These are phyloP conservation scores for Aspergillus unguis DNA, from an alignment of 2,329 filamentous ascomycete species.

Conservation along the genomic window DNA sequence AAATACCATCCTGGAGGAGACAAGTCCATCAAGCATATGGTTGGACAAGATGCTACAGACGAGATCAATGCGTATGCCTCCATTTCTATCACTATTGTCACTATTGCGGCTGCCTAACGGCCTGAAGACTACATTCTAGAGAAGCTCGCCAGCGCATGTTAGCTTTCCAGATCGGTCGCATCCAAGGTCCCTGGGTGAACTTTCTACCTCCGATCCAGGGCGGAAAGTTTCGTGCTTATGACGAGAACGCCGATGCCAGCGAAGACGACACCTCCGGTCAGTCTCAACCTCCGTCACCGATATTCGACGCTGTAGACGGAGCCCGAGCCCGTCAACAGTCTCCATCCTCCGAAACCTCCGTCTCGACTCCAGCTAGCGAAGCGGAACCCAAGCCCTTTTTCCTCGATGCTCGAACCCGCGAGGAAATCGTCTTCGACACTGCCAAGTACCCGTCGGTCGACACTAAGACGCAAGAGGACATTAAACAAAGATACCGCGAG, in stretches of 20 bases:
- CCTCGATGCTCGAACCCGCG: constrained; percentile 68
- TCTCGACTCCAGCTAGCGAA: constrained; percentile 25
- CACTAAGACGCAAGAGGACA: constrained; percentile 65
- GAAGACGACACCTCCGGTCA: constrained; percentile 46
- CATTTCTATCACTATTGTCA: constrained; percentile 1
- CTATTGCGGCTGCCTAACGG: constrained; percentile 14
- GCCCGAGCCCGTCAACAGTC: constrained; percentile 36
- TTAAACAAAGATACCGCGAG: constrained; percentile 77
- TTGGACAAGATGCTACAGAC: constrained; percentile 89
- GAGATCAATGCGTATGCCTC: constrained; percentile 78
- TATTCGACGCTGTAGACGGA: constrained; percentile 55
- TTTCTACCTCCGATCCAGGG: constrained; percentile 91
- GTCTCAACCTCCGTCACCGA: constrained; percentile 56
- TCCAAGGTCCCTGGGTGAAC: constrained; percentile 80
- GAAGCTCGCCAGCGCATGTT: constrained; percentile 75
- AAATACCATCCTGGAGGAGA: constrained; percentile 89
- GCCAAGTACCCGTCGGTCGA: constrained; percentile 80
- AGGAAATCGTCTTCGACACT: constrained; percentile 72
- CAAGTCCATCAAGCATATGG: constrained; percentile 88
- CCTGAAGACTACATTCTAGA: constrained; percentile 70
- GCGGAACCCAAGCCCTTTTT: constrained; percentile 54
- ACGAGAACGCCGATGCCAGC: constrained; percentile 39
- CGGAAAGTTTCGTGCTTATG: constrained; percentile 65
- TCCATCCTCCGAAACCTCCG: constrained; percentile 26
- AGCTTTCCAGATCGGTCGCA: constrained; percentile 75